These are phyloP conservation scores for Sphaerulina vaccinii DNA, from an alignment of 2,329 filamentous ascomycete genomes.

Conservation along the genomic window DNA sequence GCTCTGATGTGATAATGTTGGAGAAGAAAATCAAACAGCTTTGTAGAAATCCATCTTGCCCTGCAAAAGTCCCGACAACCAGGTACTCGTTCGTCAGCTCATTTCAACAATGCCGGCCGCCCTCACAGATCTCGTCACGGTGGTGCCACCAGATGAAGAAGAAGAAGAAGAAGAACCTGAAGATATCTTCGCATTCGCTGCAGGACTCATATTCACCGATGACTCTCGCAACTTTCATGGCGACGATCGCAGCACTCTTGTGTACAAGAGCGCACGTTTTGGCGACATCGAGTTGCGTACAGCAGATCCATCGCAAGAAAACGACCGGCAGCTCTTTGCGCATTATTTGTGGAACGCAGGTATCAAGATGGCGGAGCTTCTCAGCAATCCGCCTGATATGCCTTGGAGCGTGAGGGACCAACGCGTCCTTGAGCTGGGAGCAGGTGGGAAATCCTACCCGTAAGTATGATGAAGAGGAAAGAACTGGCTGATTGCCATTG, in stretches of 20 bases:
- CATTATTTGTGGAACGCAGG: slow-evolving; percentile 73
- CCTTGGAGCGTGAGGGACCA: slow-evolving; percentile 53
- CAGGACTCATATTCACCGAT: slow-evolving; percentile 66
- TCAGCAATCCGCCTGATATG: slow-evolving; percentile 36
- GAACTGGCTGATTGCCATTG: slow-evolving; percentile 24
- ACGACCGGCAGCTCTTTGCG: slow-evolving; percentile 62
- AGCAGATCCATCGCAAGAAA: slow-evolving; percentile 51
- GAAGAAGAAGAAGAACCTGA: slow-evolving; percentile 27
- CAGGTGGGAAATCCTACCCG: slow-evolving; percentile 56
- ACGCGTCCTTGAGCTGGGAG: slow-evolving; percentile 63
- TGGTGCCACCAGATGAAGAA: slow-evolving; percentile 24
- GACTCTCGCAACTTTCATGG: slow-evolving; percentile 67
- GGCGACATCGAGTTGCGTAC: slow-evolving; percentile 43
- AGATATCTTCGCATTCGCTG: slow-evolving; percentile 55
- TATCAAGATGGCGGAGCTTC: slow-evolving; percentile 46
- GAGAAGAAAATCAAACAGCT: neutral
- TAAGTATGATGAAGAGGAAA: slow-evolving; percentile 20
- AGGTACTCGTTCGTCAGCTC: neutral
- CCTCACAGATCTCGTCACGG: slow-evolving; percentile 30
- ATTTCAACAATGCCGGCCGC: too few species aligned
- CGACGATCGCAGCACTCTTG: slow-evolving; percentile 57
- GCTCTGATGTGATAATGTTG: neutral
- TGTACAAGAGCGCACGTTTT: slow-evolving; percentile 50
- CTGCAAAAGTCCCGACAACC: neutral
- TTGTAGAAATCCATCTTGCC: too few species aligned